A percentile compares a stretch with the other conserved stretches of the same genome.
Evolutionary conservation across 257 asterid species (phyloP).

Genomic region (Lycium barbarum): DNA sequence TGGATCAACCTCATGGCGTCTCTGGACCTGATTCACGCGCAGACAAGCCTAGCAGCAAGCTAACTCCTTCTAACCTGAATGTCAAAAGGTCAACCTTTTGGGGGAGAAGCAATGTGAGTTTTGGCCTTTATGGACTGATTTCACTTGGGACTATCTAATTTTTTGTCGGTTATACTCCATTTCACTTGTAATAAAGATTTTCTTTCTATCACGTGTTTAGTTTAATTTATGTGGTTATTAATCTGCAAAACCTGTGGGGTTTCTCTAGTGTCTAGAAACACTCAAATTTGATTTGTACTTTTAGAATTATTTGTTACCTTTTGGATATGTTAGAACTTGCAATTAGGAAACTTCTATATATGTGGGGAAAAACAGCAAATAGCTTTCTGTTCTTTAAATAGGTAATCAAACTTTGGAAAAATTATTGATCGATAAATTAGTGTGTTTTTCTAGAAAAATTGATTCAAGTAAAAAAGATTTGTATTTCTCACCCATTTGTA

Average conservation of each 20-base stretch:
- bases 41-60: constrained; percentile 61
- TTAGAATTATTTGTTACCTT: constrained; percentile 1
- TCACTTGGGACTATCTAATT: background rate
- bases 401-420: background rate
- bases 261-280: background rate
- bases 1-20: constrained; percentile 68
- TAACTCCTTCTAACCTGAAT: constrained; percentile 54
- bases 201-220: background rate
- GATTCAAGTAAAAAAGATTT: background rate
- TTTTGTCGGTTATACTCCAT: background rate
- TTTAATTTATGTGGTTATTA: constrained; percentile 2
- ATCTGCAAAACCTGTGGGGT: background rate
- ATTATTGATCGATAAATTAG: constrained; percentile 4
- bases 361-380: background rate
- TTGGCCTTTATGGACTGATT: constrained; percentile 25
- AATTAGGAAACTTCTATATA: background rate
- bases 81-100: constrained; percentile 77
- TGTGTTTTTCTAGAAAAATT: background rate
- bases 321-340: background rate
- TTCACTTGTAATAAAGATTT: background rate
- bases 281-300: background rate
- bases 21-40: constrained; percentile 58
- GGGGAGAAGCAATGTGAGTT: constrained; percentile 85
- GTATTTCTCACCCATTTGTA: background rate
- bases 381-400: background rate